Percentiles rank a stretch among this genome's conserved stretches.
Evolutionary conservation across 768 basidiomycete species (phyloP).

Genomic region (Tubosaeta brunneosetosa): DNA sequence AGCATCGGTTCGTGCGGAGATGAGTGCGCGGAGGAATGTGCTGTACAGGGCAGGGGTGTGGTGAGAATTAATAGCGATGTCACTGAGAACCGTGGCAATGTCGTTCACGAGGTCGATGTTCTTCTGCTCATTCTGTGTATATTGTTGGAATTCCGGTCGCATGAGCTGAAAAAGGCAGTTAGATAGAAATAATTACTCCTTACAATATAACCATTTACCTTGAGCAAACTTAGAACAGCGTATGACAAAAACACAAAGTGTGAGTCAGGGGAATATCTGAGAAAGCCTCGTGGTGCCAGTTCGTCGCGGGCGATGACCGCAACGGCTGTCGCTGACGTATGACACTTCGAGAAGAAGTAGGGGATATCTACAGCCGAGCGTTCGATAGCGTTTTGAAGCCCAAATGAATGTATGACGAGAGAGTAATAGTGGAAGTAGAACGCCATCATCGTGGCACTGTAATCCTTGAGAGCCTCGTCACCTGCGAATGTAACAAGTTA

Average conservation of each 20-base stretch:
- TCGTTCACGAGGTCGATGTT: conserved; percentile 71
- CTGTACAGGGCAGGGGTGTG: conserved; percentile 93
- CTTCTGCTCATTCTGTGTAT: conserved; percentile 67
- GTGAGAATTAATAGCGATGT: conserved; percentile 65
- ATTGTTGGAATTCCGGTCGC: conserved; percentile 76
- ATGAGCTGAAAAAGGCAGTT: conserved; percentile 52
- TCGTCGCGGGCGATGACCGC: conserved; percentile 72
- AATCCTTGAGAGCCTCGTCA: conserved; percentile 26
- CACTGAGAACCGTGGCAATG: conserved; percentile 76
- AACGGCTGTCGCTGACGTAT: conserved; percentile 66
- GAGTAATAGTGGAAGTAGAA: conserved; percentile 85
- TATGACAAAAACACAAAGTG: conserved; percentile 92
- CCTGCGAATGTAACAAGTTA: conserved; percentile 11
- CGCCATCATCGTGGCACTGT: conserved; percentile 34
- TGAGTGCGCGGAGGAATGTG: conserved; percentile 73
- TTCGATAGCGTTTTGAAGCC: conserved; percentile 93
- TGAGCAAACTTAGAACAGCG: conserved; percentile 86
- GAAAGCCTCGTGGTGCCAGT: conserved; percentile 67
- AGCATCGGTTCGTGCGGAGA: conserved; percentile 46
- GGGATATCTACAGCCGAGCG: conserved; percentile 65
- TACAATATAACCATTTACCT: conserved; percentile 46
- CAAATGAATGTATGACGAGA: conserved; percentile 93
- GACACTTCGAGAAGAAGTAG: conserved; percentile 79
- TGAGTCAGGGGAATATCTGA: conserved; percentile 85
- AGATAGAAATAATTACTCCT: conserved; percentile 2